Conservation (phyloP, 2,329 filamentous ascomycete genomes). For the Neobulgaria alba region DNA sequence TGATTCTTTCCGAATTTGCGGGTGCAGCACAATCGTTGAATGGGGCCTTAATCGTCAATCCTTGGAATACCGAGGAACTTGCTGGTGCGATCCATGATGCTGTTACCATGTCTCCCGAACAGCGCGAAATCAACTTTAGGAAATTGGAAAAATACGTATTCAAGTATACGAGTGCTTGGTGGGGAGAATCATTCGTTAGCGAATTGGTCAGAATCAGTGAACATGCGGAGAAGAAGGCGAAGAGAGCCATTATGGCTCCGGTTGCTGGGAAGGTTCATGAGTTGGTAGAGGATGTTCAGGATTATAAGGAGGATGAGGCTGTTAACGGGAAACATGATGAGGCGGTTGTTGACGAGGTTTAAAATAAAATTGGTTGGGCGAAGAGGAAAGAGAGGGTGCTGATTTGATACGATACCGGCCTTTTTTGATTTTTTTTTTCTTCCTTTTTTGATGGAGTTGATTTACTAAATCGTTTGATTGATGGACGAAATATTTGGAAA, state of each 20-base stretch:
- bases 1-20: conserved; percentile 95
- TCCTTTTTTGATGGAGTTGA: too few relatives aligned
- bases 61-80: conserved; percentile 96
- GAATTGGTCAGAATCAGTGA: conserved; percentile 49
- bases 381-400: too few relatives aligned
- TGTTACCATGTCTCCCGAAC: conserved; percentile 91
- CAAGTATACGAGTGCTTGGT: conserved; percentile 97
- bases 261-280: neutral
- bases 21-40: conserved; percentile 92
- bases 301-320: neutral
- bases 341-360: too few relatives aligned
- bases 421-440: too few relatives aligned
- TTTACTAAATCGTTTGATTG: too few relatives aligned
- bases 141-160: conserved; percentile 93
- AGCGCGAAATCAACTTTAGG: conserved; percentile 76
- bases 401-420: too few relatives aligned
- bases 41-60: conserved; percentile 89
- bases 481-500: too few relatives aligned
- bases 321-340: neutral
- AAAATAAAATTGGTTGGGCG: too few relatives aligned
- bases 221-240: conserved; percentile 26
- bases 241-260: conserved; percentile 6
- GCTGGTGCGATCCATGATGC: conserved; percentile 90
- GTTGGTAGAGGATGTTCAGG: neutral
- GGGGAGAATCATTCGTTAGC: conserved; percentile 85